phyloP scores from a whole-genome alignment of 345 rosid species.

The Arabidopsis suecica region DNA sequence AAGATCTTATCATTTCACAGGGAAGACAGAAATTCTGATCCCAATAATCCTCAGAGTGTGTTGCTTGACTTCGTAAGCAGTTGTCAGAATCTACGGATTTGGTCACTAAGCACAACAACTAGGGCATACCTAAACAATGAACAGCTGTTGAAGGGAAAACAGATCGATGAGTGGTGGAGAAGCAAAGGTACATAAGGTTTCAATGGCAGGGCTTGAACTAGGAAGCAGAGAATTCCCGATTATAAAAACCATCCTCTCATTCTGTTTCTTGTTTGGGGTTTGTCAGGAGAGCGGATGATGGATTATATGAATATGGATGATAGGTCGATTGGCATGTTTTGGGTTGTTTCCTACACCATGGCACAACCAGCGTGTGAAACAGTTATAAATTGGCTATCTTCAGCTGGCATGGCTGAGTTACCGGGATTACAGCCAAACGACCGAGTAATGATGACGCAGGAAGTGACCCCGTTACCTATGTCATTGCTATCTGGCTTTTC shows the following conservation, averaged over 20 bases:
- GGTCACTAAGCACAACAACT: slow-evolving; percentile 88
- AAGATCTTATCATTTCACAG: slow-evolving; percentile 93
- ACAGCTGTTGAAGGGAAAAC: slow-evolving; percentile 94
- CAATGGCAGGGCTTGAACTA: slow-evolving; percentile 13
- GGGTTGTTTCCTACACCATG: slow-evolving; percentile 98
- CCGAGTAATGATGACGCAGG: slow-evolving; percentile 78
- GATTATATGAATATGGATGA: slow-evolving; percentile 98
- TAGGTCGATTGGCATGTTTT: slow-evolving; percentile 95
- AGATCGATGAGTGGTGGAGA: slow-evolving; percentile 99
- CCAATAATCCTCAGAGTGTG: slow-evolving; percentile 88
- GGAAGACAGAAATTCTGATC: slow-evolving; percentile 90
- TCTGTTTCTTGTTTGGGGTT: slow-evolving; percentile 40
- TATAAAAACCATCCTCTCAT: slow-evolving; percentile 19
- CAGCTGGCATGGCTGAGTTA: slow-evolving; percentile 78
- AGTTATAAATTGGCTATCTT: slow-evolving; percentile 79
- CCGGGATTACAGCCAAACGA: slow-evolving; percentile 75
- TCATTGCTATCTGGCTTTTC: slow-evolving; percentile 90
- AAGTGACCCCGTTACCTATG: slow-evolving; percentile 95
- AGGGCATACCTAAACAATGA: slow-evolving; percentile 88
- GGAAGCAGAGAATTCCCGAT: slow-evolving; percentile 14
- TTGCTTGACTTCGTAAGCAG: slow-evolving; percentile 98
- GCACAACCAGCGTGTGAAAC: slow-evolving; percentile 94
- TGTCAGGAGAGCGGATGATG: slow-evolving; percentile 87
- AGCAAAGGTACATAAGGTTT: slow-evolving; percentile 73
- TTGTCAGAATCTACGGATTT: slow-evolving; percentile 90